Evolutionary conservation across 2,329 filamentous ascomycete species (phyloP), one percentile per base, ranked within the genome.

Genomic region (Aspergillus sp.): DNA sequence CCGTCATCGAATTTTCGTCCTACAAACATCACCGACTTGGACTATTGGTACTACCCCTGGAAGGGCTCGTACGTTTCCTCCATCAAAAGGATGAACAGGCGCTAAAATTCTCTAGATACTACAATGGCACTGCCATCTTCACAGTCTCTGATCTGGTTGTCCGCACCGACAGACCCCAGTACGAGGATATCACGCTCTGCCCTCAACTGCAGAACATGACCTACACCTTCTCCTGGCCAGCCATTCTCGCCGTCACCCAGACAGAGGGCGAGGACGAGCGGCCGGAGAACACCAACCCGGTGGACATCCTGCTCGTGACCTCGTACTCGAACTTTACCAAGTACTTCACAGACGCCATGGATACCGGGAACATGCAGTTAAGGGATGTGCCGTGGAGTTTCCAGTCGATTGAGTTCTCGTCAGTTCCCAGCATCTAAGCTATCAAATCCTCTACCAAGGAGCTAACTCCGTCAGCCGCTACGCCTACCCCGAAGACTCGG

Each of bases 1-100:
- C 47, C 52, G 16, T 20, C 4, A 19, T 17, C 13, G 34, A 54
- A 54, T 21, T 41, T 38, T 11, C 47, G 47, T 13, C 47, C 48
- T 1, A 13, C n/a, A 16, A 54, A 50, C 25, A 21, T 54, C 42
- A 54, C 52, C 1, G 52, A 32, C 2, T 16, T 54, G 5, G 43
- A 50, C 16, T 54, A 54, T n/a, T 54, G 17, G 3, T 47, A 47
- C 16, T 54, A 54, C 38, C 45, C 47, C 1, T 54, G 52, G 52
- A 25, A 29, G 23, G 52, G 52, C 25, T 54, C 52, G 52, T 54
- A 45, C n/a, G 52, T 38, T 13, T 40, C n/a, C 21, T n/a, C 20
- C 17, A 14, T 10, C 3, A 21, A 9, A 34, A 9, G 3, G n/a
- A n/a, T n/a, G n/a, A n/a, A n/a, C 7, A 14, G 10, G 2, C 14